Evolutionary conservation across 1,284 basidiomycete genomes (phyloP).

Genomic region (Pyrrhoderma noxium): DNA sequence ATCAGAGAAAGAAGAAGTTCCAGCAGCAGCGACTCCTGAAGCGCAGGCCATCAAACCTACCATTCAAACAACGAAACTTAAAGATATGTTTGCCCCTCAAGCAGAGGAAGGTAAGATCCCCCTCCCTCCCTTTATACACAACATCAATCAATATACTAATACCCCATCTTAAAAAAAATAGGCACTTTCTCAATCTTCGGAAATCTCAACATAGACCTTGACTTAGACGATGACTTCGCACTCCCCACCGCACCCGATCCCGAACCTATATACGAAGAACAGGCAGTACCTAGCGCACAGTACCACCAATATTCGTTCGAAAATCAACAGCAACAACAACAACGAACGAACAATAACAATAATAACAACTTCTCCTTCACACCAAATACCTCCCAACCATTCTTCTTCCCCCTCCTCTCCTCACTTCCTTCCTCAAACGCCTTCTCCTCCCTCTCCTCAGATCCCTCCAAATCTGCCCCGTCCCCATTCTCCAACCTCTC

Average conservation of each 20-base stretch:
- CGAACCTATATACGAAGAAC: slow-evolving; percentile 15
- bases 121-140: slow-evolving; percentile 22
- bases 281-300: not conserved
- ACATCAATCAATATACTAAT: not conserved
- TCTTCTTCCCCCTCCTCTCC: slow-evolving; percentile 63
- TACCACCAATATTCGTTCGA: too few relatives aligned
- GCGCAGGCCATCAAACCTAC: slow-evolving; percentile 13
- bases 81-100: slow-evolving; percentile 61
- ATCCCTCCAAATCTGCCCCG: too few relatives aligned
- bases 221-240: slow-evolving; percentile 35
- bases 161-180: slow-evolving; percentile 12
- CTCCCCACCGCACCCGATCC: slow-evolving; percentile 20
- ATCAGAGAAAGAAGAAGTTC: slow-evolving; percentile 18
- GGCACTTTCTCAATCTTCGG: slow-evolving; percentile 59
- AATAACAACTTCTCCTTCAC: slow-evolving; percentile 1
- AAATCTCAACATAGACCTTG: slow-evolving; percentile 56
- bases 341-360: not conserved
- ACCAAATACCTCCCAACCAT: slow-evolving; percentile 44
- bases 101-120: slow-evolving; percentile 50
- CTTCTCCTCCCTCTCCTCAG: too few relatives aligned
- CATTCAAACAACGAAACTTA: slow-evolving; percentile 35
- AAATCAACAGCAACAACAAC: slow-evolving; percentile 6
- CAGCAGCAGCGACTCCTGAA: not conserved
- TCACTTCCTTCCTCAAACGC: too few relatives aligned
- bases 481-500: slow-evolving; percentile 4